These are phyloP conservation scores for Mycena sp. DNA, from an alignment of 1,284 basidiomycete genomes.

Conservation along the genomic window DNA sequence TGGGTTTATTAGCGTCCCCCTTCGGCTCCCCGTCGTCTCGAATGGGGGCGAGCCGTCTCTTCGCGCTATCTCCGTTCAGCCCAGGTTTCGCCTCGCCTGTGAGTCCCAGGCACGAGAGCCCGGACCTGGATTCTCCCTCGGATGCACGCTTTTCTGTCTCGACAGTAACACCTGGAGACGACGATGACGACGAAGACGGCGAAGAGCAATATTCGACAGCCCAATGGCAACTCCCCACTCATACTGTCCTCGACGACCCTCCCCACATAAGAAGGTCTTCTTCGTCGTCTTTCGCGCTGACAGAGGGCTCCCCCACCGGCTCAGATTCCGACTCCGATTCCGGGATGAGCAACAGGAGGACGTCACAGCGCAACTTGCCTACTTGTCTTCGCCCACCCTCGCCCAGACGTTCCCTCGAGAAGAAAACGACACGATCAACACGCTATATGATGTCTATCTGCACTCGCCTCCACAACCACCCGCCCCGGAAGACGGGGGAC, in stretches of 20 bases:
- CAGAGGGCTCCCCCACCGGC: constrained; percentile 1
- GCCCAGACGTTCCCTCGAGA: constrained; percentile 14
- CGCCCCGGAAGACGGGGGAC: constrained; percentile 28
- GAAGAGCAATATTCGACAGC: constrained; percentile 25
- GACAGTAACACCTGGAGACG: constrained; percentile 14
- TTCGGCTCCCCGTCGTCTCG: constrained; percentile 61
- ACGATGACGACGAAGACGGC: constrained; percentile 21
- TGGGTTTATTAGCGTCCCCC: constrained; percentile 66
- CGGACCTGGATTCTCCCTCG: constrained; percentile 29
- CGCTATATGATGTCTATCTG: constrained; percentile 54
- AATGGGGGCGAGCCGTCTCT: constrained; percentile 37
- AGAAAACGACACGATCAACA: constrained; percentile 52
- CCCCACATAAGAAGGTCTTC: constrained; percentile 19
- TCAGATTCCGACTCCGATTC: constrained; percentile 22
- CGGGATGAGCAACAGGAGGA: constrained; percentile 33
- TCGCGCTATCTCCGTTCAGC: constrained; percentile 25
- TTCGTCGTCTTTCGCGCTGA: constrained; percentile 14
- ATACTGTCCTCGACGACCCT: constrained; percentile 2
- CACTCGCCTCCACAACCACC: constrained; percentile 34
- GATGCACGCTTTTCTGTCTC: constrained; percentile 2
- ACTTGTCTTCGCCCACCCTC: constrained; percentile 43
- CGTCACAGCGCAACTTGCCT: constrained; percentile 47
- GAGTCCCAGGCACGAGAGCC: constrained; percentile 22
- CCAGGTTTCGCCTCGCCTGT: constrained; percentile 8
- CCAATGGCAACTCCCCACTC: constrained; percentile 18